Percentiles rank a stretch among this genome's conserved stretches.
These are phyloP conservation scores for Taxillus chinensis DNA, from an alignment of 164 flowering plant species.

Conservation along the genomic window DNA sequence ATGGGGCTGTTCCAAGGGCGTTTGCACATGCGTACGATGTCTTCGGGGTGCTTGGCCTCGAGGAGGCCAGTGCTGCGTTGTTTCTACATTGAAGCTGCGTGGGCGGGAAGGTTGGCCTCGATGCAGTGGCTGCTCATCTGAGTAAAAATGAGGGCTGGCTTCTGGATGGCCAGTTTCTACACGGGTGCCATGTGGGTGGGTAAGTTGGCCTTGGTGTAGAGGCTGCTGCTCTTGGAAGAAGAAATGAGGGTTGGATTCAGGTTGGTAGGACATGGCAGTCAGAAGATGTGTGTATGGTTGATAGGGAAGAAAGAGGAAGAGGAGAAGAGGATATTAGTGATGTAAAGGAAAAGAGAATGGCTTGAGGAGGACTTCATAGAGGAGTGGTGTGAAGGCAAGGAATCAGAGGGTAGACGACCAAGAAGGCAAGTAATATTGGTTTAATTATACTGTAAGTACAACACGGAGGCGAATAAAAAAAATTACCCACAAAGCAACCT, in stretches of 20 bases:
- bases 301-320: too few relatives aligned
- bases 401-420: conserved; percentile 27
- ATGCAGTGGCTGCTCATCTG: neutral
- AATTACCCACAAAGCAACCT: too few relatives aligned
- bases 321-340: too few relatives aligned
- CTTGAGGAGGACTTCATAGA: conserved; percentile 25
- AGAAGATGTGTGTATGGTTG: too few relatives aligned
- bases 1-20: neutral
- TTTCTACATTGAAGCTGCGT: neutral
- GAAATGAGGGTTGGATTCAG: conserved; percentile 52
- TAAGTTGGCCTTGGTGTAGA: neutral
- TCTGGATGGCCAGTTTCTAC: too few relatives aligned
- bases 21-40: neutral
- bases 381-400: conserved; percentile 35
- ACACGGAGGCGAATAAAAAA: too few relatives aligned
- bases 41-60: neutral
- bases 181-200: too few relatives aligned
- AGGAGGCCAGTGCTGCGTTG: conserved; percentile 2
- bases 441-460: too few relatives aligned
- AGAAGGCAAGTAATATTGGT: conserved; percentile 34
- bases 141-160: too few relatives aligned
- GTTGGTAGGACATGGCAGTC: conserved; percentile 13
- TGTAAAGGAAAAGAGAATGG: conserved; percentile 10
- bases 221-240: neutral
- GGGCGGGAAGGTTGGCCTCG: neutral